Conservation (phyloP, 441 rosid genomes). For the Pelargonium fulgidum region DNA sequence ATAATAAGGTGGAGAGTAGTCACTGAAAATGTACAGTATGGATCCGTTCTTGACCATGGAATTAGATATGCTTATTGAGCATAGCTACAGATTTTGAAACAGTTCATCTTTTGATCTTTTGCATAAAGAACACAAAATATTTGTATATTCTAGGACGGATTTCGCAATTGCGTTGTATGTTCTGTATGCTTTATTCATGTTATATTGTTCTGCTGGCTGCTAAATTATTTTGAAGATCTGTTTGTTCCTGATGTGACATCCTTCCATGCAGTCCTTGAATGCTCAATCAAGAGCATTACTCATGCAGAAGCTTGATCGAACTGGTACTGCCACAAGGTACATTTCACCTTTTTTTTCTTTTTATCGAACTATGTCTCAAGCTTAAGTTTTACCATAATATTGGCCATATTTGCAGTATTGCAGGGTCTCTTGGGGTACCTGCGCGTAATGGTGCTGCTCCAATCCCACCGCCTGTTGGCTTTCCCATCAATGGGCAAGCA, state of each 20-base stretch:
- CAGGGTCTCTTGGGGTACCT: constrained; percentile 59
- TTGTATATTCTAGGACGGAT: neutral
- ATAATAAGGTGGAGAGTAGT: neutral
- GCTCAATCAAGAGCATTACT: constrained; percentile 82
- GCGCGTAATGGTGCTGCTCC: constrained; percentile 50
- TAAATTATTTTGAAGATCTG: neutral
- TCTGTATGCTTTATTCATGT: neutral
- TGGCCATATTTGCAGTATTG: constrained; percentile 38
- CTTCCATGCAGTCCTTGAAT: constrained; percentile 56
- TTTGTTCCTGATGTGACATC: neutral
- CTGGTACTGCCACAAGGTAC: constrained; percentile 74
- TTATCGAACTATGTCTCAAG: neutral
- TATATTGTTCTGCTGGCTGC: neutral
- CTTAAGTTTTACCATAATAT: neutral
- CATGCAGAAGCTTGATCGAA: constrained; percentile 83
- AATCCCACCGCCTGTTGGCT: constrained; percentile 38
- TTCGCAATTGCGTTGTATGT: neutral
- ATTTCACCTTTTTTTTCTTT: constrained; percentile 17
- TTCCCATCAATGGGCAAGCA: constrained; percentile 47
- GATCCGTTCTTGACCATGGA: neutral
- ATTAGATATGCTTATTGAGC: neutral
- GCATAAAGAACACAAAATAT: constrained; percentile 1
- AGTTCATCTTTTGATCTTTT: neutral
- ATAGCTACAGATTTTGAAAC: neutral
- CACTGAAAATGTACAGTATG: neutral